Conservation (phyloP, 163 green algal genomes). For the Volvox carteri region DNA sequence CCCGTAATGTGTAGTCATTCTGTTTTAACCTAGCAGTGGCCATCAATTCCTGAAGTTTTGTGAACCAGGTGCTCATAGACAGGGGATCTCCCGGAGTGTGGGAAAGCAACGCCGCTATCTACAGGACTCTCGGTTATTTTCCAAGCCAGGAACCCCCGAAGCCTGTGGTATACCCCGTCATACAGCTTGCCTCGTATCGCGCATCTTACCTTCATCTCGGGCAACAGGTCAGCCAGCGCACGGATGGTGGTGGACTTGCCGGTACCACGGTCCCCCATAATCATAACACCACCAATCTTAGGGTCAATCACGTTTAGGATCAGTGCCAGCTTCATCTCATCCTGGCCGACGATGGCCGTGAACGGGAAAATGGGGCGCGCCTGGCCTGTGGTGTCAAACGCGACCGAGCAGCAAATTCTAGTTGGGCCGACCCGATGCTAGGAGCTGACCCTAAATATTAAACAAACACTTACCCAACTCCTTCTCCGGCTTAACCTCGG, state of each 20-base stretch:
- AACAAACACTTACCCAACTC: constrained; percentile 48
- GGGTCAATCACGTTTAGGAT: constrained; percentile 91
- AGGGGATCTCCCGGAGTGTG: too few relatives aligned
- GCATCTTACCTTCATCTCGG: constrained; percentile 79
- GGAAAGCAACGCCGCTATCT: too few relatives aligned
- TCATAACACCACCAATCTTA: constrained; percentile 92
- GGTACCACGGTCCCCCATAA: constrained; percentile 91
- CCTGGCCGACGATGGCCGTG: constrained; percentile 87
- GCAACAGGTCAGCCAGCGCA: constrained; percentile 87
- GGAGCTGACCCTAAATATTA: too few relatives aligned
- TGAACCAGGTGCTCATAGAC: too few relatives aligned
- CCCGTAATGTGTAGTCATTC: too few relatives aligned
- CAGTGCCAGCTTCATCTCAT: constrained; percentile 92
- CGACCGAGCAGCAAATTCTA: not conserved
- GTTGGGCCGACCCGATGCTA: too few relatives aligned
- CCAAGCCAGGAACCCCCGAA: too few relatives aligned
- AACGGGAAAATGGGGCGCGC: constrained; percentile 87
- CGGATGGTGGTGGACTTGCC: constrained; percentile 91
- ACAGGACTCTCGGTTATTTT: too few relatives aligned
- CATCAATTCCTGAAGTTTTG: too few relatives aligned
- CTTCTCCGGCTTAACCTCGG: constrained; percentile 55
- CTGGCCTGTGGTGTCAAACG: constrained; percentile 53
- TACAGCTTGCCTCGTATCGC: not conserved
- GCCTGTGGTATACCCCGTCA: too few relatives aligned
- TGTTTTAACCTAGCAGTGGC: too few relatives aligned